Base-by-base conservation (phyloP, 441 rosid genomes). In the Raphanus hybrid region DNA sequence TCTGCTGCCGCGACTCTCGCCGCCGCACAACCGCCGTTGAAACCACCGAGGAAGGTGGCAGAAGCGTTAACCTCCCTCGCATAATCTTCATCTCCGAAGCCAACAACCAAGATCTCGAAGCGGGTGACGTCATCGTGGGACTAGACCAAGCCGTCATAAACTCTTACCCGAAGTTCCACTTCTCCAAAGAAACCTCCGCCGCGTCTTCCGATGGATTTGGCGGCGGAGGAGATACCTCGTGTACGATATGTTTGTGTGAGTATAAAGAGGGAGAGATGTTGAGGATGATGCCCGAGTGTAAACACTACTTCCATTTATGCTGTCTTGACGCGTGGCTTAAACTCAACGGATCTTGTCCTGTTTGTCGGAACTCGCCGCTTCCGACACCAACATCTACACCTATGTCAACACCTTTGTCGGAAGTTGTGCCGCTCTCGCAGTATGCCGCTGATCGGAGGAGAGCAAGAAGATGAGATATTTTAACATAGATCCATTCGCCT, bases 271-370 rank as follows among this genome's bases (percentile, higher is more conserved):
- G 74, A 66, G 99, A 94, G 97, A 90, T 92, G 97, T 15, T 92
- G 78, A 90, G 98, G 82, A 93, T 95, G 98, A 95, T 91, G 99
- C 99, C 99, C 0, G 98, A 93, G 81, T 95, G 99, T 48, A 84
- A 90, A 58, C 99, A 95, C 79, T 87, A 68, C 75, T 95, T 95
- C 79, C 99, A 95, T 72, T 65, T 88, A 54, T 73, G 73, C 64
- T 94, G 98, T 76, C 75, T 95, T 39, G 99, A 95, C 69, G 89
- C 99, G 15, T 94, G 99, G 99, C 85, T 94, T 29, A 91, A 89
- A 87, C 97, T 92, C 39, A 94, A 91, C 68, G 97, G 96, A 41
- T 95, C 99, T 29, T 95, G 99, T 57, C 99, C 99, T 0, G 94
- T 95, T 69, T 95, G 99, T 71, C 90, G 99, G 77, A 95, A 95